These are phyloP conservation scores for Acer negundo DNA, from an alignment of 345 rosid species.

Conservation along the genomic window DNA sequence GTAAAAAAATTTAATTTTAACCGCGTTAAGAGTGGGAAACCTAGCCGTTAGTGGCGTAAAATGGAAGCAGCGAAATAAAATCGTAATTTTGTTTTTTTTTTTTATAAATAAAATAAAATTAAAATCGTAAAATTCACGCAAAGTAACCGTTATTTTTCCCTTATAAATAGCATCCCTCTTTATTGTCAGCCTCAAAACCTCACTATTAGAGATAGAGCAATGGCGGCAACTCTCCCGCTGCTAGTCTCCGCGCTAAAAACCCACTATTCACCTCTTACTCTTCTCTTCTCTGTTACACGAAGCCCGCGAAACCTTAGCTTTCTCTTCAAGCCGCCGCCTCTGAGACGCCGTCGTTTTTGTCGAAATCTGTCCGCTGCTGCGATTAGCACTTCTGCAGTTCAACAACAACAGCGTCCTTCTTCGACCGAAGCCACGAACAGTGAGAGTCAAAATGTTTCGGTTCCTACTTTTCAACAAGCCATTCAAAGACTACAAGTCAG, in stretches of 20 bases:
- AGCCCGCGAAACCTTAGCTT: conserved; percentile 21
- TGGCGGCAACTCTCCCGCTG: conserved; percentile 66
- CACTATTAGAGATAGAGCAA: background rate
- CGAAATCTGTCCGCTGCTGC: conserved; percentile 41
- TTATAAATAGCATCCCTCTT: background rate
- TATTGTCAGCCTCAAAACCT: background rate
- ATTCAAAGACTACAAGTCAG: conserved; percentile 87
- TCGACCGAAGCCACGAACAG: conserved; percentile 32
- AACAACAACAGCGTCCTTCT: conserved; percentile 29
- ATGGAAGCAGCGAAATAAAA: too few relatives aligned
- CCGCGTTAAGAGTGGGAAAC: too few relatives aligned
- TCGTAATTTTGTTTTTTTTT: too few relatives aligned
- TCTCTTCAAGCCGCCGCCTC: conserved; percentile 22
- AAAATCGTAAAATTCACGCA: too few relatives aligned
- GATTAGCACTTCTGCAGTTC: conserved; percentile 39
- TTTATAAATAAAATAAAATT: too few relatives aligned
- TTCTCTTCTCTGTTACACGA: conserved; percentile 33
- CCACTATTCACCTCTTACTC: conserved; percentile 31
- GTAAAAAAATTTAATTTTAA: too few relatives aligned
- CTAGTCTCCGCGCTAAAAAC: conserved; percentile 70
- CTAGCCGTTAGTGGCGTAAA: too few relatives aligned
- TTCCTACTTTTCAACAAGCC: conserved; percentile 88
- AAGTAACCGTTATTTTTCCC: too few relatives aligned
- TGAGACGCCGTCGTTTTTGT: conserved; percentile 34
- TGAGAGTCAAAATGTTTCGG: conserved; percentile 30